Conservation (phyloP, 176 grass and related monocot genomes). For the Phoenix dactylifera region DNA sequence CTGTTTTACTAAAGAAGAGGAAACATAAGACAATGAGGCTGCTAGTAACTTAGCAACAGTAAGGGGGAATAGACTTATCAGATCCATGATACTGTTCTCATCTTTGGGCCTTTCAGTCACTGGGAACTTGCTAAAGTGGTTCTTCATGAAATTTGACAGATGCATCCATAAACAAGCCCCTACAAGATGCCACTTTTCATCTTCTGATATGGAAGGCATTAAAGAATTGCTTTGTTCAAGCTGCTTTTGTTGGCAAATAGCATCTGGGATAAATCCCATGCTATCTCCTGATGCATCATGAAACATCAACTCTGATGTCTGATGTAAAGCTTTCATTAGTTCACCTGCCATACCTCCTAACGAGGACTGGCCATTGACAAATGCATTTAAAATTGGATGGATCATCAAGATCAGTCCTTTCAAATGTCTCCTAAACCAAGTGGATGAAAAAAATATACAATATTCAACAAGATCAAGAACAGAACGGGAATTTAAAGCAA, state of each 20-base stretch:
- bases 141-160: conserved; percentile 46
- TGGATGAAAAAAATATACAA: conserved; percentile 50
- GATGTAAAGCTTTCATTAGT: conserved; percentile 38
- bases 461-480: conserved; percentile 68
- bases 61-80: conserved; percentile 20
- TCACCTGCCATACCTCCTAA: conserved; percentile 38
- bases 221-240: conserved; percentile 18
- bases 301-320: conserved; percentile 21
- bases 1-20: conserved; percentile 61
- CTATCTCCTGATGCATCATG: conserved; percentile 30
- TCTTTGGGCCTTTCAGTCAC: conserved; percentile 29
- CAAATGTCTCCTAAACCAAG: conserved; percentile 58
- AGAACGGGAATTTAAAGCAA: conserved; percentile 25
- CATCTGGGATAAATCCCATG: conserved; percentile 7
- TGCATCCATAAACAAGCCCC: conserved; percentile 58
- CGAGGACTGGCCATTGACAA: conserved; percentile 31
- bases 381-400: conserved; percentile 49
- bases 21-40: conserved; percentile 43
- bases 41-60: conserved; percentile 42
- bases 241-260: conserved; percentile 18
- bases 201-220: conserved; percentile 20
- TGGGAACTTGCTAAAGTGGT: conserved; percentile 34
- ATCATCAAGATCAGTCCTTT: conserved; percentile 53
- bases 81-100: conserved; percentile 22
- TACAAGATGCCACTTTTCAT: conserved; percentile 83